A percentile compares a stretch with the other conserved stretches of the same genome.
These are phyloP conservation scores for Cydonia oblonga DNA, from an alignment of 331 rosid species.

Conservation along the genomic window DNA sequence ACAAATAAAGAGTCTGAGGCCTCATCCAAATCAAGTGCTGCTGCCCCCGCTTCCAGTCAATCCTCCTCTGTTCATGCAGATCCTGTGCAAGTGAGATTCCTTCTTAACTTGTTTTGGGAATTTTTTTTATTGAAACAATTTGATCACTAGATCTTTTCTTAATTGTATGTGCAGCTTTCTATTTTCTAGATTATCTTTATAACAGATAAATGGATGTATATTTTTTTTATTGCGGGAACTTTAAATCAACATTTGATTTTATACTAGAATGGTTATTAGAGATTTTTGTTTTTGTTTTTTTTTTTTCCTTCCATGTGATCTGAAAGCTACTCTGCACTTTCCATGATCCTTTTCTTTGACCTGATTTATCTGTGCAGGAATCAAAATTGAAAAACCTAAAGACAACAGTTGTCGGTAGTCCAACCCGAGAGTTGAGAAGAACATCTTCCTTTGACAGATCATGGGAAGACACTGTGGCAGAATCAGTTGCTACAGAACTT, in stretches of 20 bases:
- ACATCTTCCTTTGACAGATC: constrained; percentile 88
- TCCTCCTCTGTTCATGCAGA: constrained; percentile 37
- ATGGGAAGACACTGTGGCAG: constrained; percentile 98
- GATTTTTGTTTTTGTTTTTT: not conserved
- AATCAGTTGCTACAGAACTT: constrained; percentile 90
- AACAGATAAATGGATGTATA: not conserved
- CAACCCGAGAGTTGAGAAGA: constrained; percentile 62
- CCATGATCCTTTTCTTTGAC: constrained; percentile 12
- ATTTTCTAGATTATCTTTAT: not conserved
- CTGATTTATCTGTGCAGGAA: constrained; percentile 38
- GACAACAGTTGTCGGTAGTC: constrained; percentile 26
- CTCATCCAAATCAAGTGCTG: constrained; percentile 44
- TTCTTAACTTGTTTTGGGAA: constrained; percentile 1
- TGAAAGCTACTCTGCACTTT: not conserved
- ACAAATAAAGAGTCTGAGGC: constrained; percentile 56
- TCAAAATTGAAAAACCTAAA: constrained; percentile 44
- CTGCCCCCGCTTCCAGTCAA: constrained; percentile 41
- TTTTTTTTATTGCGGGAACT: not conserved
- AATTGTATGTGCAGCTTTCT: not conserved
- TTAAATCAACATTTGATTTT: not conserved
- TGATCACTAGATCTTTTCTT: not conserved
- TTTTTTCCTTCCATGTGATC: not conserved
- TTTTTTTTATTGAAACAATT: not conserved
- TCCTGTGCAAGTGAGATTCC: constrained; percentile 58
- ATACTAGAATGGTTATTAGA: not conserved